Conservation (phyloP, 2,329 filamentous ascomycete species). For the Diaporthe nobilis region DNA sequence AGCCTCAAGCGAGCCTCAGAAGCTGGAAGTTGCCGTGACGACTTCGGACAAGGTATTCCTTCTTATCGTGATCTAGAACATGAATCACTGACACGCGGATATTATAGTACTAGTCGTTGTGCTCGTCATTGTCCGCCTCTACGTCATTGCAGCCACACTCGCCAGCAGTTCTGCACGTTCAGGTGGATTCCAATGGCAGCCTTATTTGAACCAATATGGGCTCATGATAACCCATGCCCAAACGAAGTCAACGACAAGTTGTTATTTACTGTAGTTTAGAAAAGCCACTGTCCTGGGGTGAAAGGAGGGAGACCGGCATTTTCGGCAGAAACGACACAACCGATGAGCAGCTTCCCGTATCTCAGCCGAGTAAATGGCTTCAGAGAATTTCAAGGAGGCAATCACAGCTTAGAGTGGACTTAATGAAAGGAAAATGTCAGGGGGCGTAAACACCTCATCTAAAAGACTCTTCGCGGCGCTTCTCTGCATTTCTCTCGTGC, state of each 20-base stretch:
- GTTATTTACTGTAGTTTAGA: constrained; percentile 41
- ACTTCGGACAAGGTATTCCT: background rate
- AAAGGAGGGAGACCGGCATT: constrained; percentile 17
- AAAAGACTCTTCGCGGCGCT: constrained; percentile 29
- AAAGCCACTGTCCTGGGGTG: constrained; percentile 10
- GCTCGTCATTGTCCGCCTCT: constrained; percentile 38
- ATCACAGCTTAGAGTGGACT: constrained; percentile 19
- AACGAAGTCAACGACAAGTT: constrained; percentile 8
- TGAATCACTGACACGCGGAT: background rate
- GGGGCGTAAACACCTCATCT: constrained; percentile 18
- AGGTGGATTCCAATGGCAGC: constrained; percentile 41
- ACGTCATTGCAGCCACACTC: constrained; percentile 35
- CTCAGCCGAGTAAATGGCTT: constrained; percentile 5
- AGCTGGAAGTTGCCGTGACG: background rate
- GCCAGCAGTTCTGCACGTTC: constrained; percentile 30
- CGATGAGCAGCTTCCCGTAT: constrained; percentile 23
- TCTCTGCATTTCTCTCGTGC: constrained; percentile 30
- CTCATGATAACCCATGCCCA: background rate
- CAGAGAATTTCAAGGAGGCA: background rate
- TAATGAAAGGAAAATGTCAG: constrained; percentile 38
- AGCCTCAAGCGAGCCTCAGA: background rate
- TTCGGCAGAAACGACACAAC: constrained; percentile 37
- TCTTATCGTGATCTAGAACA: background rate
- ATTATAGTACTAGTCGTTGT: constrained; percentile 39
- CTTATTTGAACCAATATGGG: constrained; percentile 36